phyloP scores from a whole-genome alignment of 805 yeast genomes.

The Saccharomycopsis babjevae region DNA sequence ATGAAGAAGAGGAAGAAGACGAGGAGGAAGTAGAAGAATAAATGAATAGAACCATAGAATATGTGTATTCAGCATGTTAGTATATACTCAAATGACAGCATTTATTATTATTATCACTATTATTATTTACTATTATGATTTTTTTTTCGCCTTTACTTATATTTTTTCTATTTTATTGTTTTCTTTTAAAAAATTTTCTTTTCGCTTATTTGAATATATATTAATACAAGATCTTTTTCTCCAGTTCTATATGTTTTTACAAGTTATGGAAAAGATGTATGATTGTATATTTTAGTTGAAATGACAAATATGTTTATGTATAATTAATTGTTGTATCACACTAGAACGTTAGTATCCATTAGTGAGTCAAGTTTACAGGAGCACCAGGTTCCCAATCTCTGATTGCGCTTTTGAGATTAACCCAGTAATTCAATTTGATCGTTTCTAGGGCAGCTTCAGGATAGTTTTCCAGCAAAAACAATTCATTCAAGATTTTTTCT shows the following conservation, averaged over 20 bases:
- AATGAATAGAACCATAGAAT: not conserved
- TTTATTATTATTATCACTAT: too few relatives aligned
- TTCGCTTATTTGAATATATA: not conserved
- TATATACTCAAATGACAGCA: not conserved
- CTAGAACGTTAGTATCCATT: slow-evolving; percentile 7
- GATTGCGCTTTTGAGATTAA: slow-evolving; percentile 60
- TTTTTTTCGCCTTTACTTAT: not conserved
- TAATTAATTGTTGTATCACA: not conserved
- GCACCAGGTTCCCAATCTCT: slow-evolving; percentile 72
- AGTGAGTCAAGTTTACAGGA: slow-evolving; percentile 56
- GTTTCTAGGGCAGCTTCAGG: slow-evolving; percentile 55
- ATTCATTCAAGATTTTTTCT: slow-evolving; percentile 34
- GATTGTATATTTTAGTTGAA: not conserved
- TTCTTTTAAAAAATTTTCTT: not conserved
- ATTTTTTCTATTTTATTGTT: not conserved
- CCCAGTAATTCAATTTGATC: slow-evolving; percentile 74
- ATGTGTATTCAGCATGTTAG: not conserved
- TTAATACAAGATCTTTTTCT: not conserved
- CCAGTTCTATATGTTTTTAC: not conserved
- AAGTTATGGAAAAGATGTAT: not conserved
- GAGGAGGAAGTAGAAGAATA: slow-evolving; percentile 5
- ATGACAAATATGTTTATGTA: not conserved
- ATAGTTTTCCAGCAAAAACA: slow-evolving; percentile 36
- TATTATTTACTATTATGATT: not conserved
- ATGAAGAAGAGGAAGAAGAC: slow-evolving; percentile 9